phyloP scores from a whole-genome alignment of 768 basidiomycete genomes.

The Harrya chromipes region DNA sequence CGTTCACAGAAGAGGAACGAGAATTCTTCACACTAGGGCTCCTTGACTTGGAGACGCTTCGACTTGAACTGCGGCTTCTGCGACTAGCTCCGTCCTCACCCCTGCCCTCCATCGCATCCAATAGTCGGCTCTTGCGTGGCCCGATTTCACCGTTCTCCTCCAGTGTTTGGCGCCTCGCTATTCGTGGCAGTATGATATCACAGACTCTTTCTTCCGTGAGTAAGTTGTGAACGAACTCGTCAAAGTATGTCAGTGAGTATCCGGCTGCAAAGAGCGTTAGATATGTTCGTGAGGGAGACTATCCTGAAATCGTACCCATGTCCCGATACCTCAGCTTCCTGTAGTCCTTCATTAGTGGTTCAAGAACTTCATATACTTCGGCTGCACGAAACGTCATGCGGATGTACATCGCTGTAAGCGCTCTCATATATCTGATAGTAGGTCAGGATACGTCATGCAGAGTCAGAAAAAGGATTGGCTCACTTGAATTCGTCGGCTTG shows the following conservation, averaged over 20 bases:
- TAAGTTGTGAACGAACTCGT: constrained; percentile 86
- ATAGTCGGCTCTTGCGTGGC: constrained; percentile 79
- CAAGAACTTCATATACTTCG: constrained; percentile 90
- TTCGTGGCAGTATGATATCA: constrained; percentile 91
- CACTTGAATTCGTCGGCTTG: constrained; percentile 98
- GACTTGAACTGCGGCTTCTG: constrained; percentile 36
- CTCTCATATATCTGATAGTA: constrained; percentile 77
- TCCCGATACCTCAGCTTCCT: constrained; percentile 80
- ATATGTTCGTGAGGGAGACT: background rate
- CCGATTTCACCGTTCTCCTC: constrained; percentile 92
- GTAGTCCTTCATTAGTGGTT: constrained; percentile 93
- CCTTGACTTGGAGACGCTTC: constrained; percentile 23
- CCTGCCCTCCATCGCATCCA: constrained; percentile 82
- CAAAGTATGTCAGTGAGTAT: constrained; percentile 82
- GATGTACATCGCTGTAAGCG: constrained; percentile 89
- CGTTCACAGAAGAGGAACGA: constrained; percentile 42
- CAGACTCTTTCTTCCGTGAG: constrained; percentile 90
- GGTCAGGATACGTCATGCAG: background rate
- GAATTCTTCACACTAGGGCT: constrained; percentile 23
- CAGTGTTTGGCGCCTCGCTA: constrained; percentile 79
- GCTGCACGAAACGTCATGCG: constrained; percentile 90
- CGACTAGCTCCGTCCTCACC: constrained; percentile 49
- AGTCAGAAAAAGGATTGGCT: constrained; percentile 25
- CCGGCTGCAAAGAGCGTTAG: constrained; percentile 56
- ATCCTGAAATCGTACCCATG: constrained; percentile 56